A percentile compares a stretch with the other conserved stretches of the same genome.
These are phyloP conservation scores for Balamuthia mandrillaris DNA, from an alignment of 208 protist genomes.

Conservation along the genomic window DNA sequence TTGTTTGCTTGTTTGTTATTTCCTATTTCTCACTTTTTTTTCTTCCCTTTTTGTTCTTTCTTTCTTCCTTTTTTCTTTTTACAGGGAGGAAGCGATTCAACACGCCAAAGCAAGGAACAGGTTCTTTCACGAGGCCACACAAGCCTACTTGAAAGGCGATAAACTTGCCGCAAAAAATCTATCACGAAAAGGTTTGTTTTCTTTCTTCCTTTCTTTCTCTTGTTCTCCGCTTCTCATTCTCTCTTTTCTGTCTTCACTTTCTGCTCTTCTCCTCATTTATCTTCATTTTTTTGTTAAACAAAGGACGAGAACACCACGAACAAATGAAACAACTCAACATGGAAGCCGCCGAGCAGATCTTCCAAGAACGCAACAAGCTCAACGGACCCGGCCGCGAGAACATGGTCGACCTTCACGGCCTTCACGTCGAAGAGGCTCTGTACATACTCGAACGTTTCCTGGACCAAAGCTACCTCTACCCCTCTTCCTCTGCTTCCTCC, in stretches of 20 bases:
- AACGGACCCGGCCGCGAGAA: background rate
- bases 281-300: background rate
- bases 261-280: background rate
- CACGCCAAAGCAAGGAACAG: background rate
- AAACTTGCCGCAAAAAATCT: background rate
- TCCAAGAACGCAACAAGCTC: constrained; percentile 20
- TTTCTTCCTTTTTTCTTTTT: too few relatives aligned
- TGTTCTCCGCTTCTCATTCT: too few relatives aligned
- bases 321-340: constrained; percentile 13
- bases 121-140: constrained; percentile 19
- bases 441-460: background rate
- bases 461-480: too few relatives aligned
- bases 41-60: too few relatives aligned
- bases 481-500: background rate
- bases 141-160: constrained; percentile 11
- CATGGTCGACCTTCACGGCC: constrained; percentile 15
- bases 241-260: too few relatives aligned
- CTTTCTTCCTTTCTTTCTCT: too few relatives aligned
- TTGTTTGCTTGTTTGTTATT: too few relatives aligned
- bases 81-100: constrained; percentile 2
- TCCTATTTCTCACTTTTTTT: too few relatives aligned
- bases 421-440: constrained; percentile 14
- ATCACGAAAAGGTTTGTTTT: too few relatives aligned
- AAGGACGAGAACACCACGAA: background rate
- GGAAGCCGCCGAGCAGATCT: constrained; percentile 14